Evolutionary conservation across 2,329 filamentous ascomycete genomes (phyloP), one percentile per base, ranked within the genome.

Genomic region (Fusarium citri): DNA sequence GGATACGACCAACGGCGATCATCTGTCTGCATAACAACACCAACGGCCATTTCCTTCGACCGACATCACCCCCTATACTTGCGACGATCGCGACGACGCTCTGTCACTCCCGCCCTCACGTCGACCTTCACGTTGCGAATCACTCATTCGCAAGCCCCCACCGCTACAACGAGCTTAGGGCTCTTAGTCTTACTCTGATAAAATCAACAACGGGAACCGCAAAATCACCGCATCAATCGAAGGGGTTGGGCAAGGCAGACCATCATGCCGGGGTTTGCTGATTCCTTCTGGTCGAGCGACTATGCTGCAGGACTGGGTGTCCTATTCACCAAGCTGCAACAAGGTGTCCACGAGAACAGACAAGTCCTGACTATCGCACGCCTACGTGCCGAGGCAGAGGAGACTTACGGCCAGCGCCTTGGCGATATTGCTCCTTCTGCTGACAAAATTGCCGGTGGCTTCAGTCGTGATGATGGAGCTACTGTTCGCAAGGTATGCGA

Each of bases 231-330:
- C 47, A 58, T 61, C 57, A 56, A 62, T 66, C 60, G 63, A 75
- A 72, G 64, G 68, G 69, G 71, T 51, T 70, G 72, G 69, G 66
- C 50, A 72, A 75, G 73, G 73, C 66, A 69, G 71, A 60, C 70
- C 72, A 89, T 81, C 79, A 95, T 95, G 92, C 92, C 92, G 74
- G 89, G 93, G 76, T 98, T 99, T 83, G 91, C 94, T 74, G 94
- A 95, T 83, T 97, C 94, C 53, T 98, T 99, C 84, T 99, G 96
- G 96, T 97, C 96, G 68, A 89, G 89, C 79, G 96, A 99, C 87
- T 98, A 98, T 86, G 95, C 95, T 79, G 94, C 93, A 85, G 90
- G 96, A 68, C 88, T 99, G 72, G 94, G 95, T 58, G 94, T 98
- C 71, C 88, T 99, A 71, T 99, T 98, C 78, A 90, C 90, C 80